These are phyloP conservation scores for Hypoxylon intermedium DNA, from an alignment of 495 filamentous ascomycete genomes.

Conservation along the genomic window DNA sequence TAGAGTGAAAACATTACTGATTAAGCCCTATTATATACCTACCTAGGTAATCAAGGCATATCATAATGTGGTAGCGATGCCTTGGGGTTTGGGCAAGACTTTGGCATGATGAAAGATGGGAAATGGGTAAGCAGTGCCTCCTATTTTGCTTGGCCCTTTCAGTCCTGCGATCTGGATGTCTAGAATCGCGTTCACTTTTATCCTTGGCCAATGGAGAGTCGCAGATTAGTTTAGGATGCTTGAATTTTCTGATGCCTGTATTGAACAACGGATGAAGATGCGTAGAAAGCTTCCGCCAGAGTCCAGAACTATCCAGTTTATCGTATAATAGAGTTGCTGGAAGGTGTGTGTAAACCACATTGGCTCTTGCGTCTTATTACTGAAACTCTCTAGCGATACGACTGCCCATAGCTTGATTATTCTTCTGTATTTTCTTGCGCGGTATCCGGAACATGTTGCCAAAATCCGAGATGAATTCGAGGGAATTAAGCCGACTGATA, in stretches of 20 bases:
- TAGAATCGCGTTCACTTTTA: background rate
- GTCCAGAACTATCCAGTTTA: too few species aligned
- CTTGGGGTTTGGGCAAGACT: background rate
- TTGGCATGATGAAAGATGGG: background rate
- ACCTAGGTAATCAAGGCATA: too few species aligned
- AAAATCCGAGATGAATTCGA: constrained; percentile 13
- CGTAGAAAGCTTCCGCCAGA: background rate
- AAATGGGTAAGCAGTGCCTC: background rate
- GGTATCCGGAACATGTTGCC: constrained; percentile 14
- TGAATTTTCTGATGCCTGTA: background rate
- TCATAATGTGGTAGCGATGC: too few species aligned
- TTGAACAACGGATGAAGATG: background rate
- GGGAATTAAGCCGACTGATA: background rate
- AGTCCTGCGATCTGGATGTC: background rate
- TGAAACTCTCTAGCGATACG: constrained; percentile 9
- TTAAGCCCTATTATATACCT: too few species aligned
- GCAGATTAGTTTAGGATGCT: background rate
- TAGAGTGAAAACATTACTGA: too few species aligned
- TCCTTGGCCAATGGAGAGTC: background rate
- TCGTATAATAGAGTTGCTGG: too few species aligned
- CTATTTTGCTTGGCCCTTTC: background rate
- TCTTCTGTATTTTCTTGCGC: constrained; percentile 8
- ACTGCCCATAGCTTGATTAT: background rate
- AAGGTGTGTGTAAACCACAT: too few species aligned
- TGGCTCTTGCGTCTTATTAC: too few species aligned